Base-by-base conservation (phyloP, 2,329 filamentous ascomycete species). In the Aplosporella prunicola region DNA sequence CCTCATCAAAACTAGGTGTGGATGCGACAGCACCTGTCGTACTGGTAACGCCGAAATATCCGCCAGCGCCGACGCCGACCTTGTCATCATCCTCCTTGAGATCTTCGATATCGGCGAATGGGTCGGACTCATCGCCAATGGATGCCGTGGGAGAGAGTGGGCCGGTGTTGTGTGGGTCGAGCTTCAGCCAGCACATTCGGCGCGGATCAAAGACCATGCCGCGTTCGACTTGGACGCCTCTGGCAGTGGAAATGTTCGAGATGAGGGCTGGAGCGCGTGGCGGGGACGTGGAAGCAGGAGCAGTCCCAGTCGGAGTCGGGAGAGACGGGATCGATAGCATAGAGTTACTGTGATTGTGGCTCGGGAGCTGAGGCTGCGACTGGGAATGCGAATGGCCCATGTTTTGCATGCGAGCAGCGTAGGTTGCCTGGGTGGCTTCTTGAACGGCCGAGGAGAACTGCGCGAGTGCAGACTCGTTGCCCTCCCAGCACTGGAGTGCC, bases 191-290 rank as follows among this genome's bases (percentile, higher is more conserved):
- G 58, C 87, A 93, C 89, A 98, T 96, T 50, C 85, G 85, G 45
- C 86, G 80, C 3, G 91, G 91, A 55, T 98, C 91, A 57, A 96
- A 98, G 8, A 96, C 82, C 91, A 98, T 98, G 48, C 87, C 86
- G n/a, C 87, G 84, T 41, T 95, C 87, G 23, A 95, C 82, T 61
- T 95, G 88, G 10, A 94, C 82, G 44, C 86, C 88, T 52, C 89
- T 84, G 43, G 80, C 56, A 17, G 49, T 79, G 38, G 82, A 83
- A 47, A 95, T 84, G 47, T 94, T 91, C 32, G 87, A 87, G 51
- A 98, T 98, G 13, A 98, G 72, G 5, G 89, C 87, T 8, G 85
- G 67, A 13, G 25, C 32, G 70, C 43, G 80, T 62, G 48, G 68
- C 24, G 66, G 67, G 27, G 62, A 67, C 26, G 27, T 17, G 5